phyloP scores from a whole-genome alignment of 2,329 filamentous ascomycete genomes.

The Alternaria longipes region DNA sequence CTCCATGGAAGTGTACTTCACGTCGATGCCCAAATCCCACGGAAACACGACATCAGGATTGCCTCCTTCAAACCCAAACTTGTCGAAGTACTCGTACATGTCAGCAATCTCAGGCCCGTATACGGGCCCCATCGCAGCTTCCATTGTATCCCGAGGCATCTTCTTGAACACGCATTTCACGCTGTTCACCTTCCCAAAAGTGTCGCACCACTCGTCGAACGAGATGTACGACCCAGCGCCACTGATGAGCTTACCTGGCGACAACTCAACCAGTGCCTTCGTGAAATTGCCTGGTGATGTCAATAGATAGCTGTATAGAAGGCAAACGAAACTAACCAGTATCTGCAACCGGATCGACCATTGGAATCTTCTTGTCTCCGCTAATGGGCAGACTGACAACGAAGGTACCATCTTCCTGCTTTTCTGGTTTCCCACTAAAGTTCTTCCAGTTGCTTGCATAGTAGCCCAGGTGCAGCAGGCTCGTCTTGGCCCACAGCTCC shows the following conservation, averaged over 20 bases:
- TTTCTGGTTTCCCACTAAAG: conserved; percentile 22
- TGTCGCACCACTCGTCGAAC: conserved; percentile 33
- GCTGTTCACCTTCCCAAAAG: conserved; percentile 35
- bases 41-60: conserved; percentile 45
- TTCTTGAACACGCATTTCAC: conserved; percentile 30
- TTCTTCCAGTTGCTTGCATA: conserved; percentile 37
- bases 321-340: conserved; percentile 25
- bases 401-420: conserved; percentile 32
- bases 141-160: conserved; percentile 24
- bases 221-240: conserved; percentile 31
- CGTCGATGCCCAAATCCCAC: conserved; percentile 31
- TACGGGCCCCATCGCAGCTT: conserved; percentile 30
- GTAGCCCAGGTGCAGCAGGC: conserved; percentile 35
- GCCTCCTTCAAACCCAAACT: conserved; percentile 51
- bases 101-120: conserved; percentile 44
- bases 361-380: conserved; percentile 31
- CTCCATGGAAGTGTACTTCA: conserved; percentile 33
- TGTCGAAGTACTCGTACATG: conserved; percentile 46
- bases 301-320: not conserved
- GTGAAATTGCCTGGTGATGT: conserved; percentile 28
- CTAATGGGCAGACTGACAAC: conserved; percentile 28
- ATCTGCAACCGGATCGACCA: conserved; percentile 25
- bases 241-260: conserved; percentile 38
- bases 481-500: conserved; percentile 38
- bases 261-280: conserved; percentile 32